Percentiles rank a stretch among this genome's conserved stretches.
phyloP scores from a whole-genome alignment of 202 grass and related monocot genomes.

The Zoysia matrella region DNA sequence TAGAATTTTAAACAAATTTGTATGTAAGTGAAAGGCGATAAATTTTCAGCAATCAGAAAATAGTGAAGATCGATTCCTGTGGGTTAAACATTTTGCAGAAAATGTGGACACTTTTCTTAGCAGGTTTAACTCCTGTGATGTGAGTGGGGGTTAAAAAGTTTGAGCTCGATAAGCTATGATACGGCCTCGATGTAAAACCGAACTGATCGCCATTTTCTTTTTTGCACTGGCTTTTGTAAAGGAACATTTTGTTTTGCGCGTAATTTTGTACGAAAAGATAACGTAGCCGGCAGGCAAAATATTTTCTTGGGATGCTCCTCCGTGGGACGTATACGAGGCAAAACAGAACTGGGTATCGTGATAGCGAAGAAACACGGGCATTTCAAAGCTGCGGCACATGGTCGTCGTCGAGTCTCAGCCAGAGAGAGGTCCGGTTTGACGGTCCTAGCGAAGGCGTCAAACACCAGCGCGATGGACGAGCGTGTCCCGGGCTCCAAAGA shows the following conservation, averaged over 20 bases:
- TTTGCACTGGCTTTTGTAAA: background rate
- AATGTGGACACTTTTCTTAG: no score
- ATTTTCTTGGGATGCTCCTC: background rate
- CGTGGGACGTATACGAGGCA: background rate
- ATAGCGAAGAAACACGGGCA: background rate
- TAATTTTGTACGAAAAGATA: background rate
- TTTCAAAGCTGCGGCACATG: background rate
- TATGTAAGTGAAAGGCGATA: background rate
- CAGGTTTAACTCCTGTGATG: background rate
- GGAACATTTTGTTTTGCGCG: background rate
- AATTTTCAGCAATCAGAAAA: background rate
- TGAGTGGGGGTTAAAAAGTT: background rate
- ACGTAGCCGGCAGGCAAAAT: background rate
- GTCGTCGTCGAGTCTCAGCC: conserved; percentile 10
- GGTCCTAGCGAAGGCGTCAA: conserved; percentile 27
- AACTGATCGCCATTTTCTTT: background rate
- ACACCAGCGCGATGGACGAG: background rate
- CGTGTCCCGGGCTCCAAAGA: background rate
- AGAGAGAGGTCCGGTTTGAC: background rate
- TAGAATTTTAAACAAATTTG: background rate
- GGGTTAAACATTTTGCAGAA: no score
- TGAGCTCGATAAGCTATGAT: background rate
- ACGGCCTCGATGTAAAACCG: background rate
- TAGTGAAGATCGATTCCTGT: background rate
- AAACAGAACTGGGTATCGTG: background rate